phyloP scores from a whole-genome alignment of 768 basidiomycete genomes.

The Steccherinum ochraceum region DNA sequence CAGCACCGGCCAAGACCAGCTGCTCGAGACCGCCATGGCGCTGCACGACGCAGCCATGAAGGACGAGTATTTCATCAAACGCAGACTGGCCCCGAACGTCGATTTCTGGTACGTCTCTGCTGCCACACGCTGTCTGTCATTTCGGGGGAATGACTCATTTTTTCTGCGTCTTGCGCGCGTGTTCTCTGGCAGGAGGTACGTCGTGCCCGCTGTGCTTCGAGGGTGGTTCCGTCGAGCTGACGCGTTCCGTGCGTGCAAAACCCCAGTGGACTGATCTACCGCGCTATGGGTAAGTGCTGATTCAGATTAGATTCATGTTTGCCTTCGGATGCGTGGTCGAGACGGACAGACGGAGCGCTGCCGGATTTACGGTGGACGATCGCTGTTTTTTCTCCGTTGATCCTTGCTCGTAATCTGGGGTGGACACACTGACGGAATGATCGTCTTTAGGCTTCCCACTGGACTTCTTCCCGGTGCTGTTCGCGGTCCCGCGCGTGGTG shows the following conservation, averaged over 20 bases:
- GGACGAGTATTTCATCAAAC: constrained; percentile 82
- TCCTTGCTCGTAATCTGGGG: not conserved
- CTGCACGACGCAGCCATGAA: constrained; percentile 60
- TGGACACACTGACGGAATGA: no score
- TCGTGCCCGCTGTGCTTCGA: not conserved
- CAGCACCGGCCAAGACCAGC: constrained; percentile 82
- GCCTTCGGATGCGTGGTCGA: not conserved
- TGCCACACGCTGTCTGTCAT: not conserved
- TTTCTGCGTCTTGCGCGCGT: no score
- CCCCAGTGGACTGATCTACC: constrained; percentile 78
- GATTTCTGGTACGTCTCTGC: constrained; percentile 68
- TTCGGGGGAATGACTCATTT: not conserved
- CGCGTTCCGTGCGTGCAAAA: not conserved
- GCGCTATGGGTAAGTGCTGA: constrained; percentile 80
- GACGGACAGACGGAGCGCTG: constrained; percentile 1
- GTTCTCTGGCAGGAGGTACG: not conserved
- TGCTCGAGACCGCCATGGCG: constrained; percentile 67
- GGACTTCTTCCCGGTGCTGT: constrained; percentile 92
- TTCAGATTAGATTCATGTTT: constrained; percentile 1
- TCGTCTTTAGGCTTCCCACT: constrained; percentile 73
- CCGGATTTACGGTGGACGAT: no score
- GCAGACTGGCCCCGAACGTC: constrained; percentile 83
- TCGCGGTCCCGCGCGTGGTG: constrained; percentile 87
- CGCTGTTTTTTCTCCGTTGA: no score
- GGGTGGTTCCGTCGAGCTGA: not conserved